phyloP scores from a whole-genome alignment of 352 stramenopile species.

The Globisporangium middletonii region DNA sequence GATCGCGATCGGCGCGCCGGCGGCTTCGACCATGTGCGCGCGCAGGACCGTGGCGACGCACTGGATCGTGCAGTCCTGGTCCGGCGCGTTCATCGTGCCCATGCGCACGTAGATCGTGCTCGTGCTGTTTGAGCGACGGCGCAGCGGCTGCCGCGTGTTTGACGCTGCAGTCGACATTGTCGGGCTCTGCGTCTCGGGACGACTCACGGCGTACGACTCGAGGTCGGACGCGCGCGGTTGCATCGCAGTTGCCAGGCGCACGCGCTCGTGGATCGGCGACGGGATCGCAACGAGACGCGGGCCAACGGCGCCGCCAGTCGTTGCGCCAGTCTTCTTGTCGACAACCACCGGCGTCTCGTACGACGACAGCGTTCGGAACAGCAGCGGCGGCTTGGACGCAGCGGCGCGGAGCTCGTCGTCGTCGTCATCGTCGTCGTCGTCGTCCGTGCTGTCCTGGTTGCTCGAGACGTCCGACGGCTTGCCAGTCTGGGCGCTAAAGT shows the following conservation, averaged over 20 bases:
- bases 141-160: slow-evolving; percentile 28
- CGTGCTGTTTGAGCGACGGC: slow-evolving; percentile 93
- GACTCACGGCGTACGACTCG: slow-evolving; percentile 32
- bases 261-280: slow-evolving; percentile 65
- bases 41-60: slow-evolving; percentile 95
- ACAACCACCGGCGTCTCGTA: slow-evolving; percentile 73
- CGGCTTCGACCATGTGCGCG: slow-evolving; percentile 92
- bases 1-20: slow-evolving; percentile 40
- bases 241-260: slow-evolving; percentile 38
- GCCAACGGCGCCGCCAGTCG: slow-evolving; percentile 4
- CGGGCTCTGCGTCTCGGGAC: neutral
- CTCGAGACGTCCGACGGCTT: slow-evolving; percentile 19
- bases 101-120: slow-evolving; percentile 91
- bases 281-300: slow-evolving; percentile 24
- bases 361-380: slow-evolving; percentile 74
- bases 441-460: slow-evolving; percentile 30
- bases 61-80: slow-evolving; percentile 94
- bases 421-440: slow-evolving; percentile 25
- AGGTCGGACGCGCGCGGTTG: slow-evolving; percentile 44
- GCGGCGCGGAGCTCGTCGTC: slow-evolving; percentile 15
- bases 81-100: slow-evolving; percentile 93
- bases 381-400: slow-evolving; percentile 31
- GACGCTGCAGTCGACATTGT: slow-evolving; percentile 11
- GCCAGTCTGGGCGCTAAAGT: slow-evolving; percentile 17
- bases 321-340: slow-evolving; percentile 31